Conservation (phyloP, 495 filamentous ascomycete species). For the Hamigera avellanea region DNA sequence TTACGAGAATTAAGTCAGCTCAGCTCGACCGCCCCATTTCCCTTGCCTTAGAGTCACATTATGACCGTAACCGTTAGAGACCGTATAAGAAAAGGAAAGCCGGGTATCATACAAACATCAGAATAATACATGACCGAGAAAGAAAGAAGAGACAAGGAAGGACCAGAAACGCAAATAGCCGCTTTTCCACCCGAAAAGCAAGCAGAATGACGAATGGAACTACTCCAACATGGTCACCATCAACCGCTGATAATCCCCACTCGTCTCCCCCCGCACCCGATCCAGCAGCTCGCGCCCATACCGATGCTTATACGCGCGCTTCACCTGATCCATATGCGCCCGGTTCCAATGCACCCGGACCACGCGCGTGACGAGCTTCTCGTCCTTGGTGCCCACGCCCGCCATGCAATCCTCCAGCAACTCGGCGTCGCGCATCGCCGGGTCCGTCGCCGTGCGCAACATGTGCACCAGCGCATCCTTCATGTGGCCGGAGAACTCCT, state of each 20-base stretch:
- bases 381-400: constrained; percentile 78
- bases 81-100: too few relatives aligned
- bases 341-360: constrained; percentile 73
- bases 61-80: too few relatives aligned
- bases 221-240: constrained; percentile 18
- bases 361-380: constrained; percentile 59
- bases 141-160: too few relatives aligned
- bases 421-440: constrained; percentile 68
- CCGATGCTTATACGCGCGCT: constrained; percentile 54
- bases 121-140: too few relatives aligned
- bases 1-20: too few relatives aligned
- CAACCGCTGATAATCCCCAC: constrained; percentile 66
- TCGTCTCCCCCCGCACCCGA: constrained; percentile 71
- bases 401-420: constrained; percentile 77
- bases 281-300: constrained; percentile 49
- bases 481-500: constrained; percentile 89
- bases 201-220: too few relatives aligned
- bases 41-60: too few relatives aligned
- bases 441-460: constrained; percentile 63
- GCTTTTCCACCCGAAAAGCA: too few relatives aligned
- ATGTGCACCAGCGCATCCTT: constrained; percentile 71
- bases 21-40: too few relatives aligned
- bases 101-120: too few relatives aligned
- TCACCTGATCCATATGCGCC: constrained; percentile 57
- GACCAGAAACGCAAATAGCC: too few relatives aligned